Base-by-base conservation (phyloP, 2,329 filamentous ascomycete species). In the Stylonectria norvegica region DNA sequence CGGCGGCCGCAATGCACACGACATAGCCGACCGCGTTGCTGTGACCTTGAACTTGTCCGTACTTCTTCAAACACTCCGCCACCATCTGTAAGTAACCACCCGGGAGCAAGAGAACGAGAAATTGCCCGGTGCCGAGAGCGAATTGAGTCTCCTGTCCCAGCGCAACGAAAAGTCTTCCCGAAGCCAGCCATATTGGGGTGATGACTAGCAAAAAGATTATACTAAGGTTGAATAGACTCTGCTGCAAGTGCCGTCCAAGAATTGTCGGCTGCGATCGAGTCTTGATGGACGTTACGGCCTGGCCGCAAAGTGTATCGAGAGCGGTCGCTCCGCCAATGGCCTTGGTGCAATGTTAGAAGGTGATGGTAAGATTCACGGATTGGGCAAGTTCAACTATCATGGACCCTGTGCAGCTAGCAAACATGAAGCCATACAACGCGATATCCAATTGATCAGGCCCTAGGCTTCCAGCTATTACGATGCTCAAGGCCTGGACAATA, bases 21-120 rank as follows among this genome's bases (percentile, higher is more conserved):
- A 31, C 23, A 15, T 12, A 31, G 9, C 35, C 35, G 4, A 37
- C 27, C 2, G 27, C 5, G 22, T 37, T 30, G 25, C 35, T 37
- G 4, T 31, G 17, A 12, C 27, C 35, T 17, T 37, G 35, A 15
- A 31, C 35, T 30, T 30, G 27, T 6, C 8, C 27, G 14, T 30
- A 30, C 15, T 30, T 30, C 14, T 30, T 30, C 27, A 30, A 6
- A 30, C 27, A 36, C 34, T 36, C 34, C 5, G 25, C 34, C 12
- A 36, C 23, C 20, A 27, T 30, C 14, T 30, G 27, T 6, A 30
- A 15, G 14, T 30, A 30, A 6, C 27, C 27, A 9, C 9, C 35
- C 4, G 35, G 35, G 4, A 37, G 4, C 27, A 37, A 30, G 18
- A 12, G 11, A 3, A 31, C 9, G 12, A 31, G 35, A n/a, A 37